Evolutionary conservation across 495 filamentous ascomycete species (phyloP), one percentile per base, ranked within the genome.

Genomic region (Glutinoglossum americanum): DNA sequence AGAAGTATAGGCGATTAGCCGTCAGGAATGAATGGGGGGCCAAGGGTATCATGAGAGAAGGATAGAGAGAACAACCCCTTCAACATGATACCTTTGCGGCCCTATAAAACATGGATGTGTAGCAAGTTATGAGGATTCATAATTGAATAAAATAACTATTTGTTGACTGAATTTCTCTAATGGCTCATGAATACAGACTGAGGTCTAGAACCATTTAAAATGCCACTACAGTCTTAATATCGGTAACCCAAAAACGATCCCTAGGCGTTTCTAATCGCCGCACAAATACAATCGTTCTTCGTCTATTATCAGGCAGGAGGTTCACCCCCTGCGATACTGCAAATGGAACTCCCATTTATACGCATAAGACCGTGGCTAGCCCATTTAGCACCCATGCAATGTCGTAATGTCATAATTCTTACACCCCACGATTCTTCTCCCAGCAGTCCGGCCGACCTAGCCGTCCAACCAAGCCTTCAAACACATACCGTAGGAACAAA

Each of bases 1-100:
- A 70, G 60, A 84, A 80, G 69, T 93, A 89, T 71, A 74, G 81
- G 61, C 71, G 69, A 62, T 61, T 90, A 62, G 47, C 47, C 25
- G 6, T 23, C n/a, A 25, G 47, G 25, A 49, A 49, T 27, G 47
- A 49, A 27, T 49, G 47, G 47, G 47, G 47, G 1, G 19, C 8
- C n/a, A 23, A 25, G 23, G 47, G 47, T 13, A 49, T 9, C 21
- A 23, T 6, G n/a, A 49, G 25, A 25, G 47, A 49, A 15, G 10
- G 47, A 15, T 49, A 25, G 25, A 27, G 19, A 7, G 19, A 2
- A 23, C 2, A 47, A n/a, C 17, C 19, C 21, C 47, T 25, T 49
- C 7, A 3, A 39, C 15, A 7, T 13, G 13, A 39, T 15, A 39
- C 37, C 30, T 33, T 39, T 11, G n/a, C n/a, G n/a, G n/a, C n/a